These are phyloP conservation scores for Ustilago trichophora DNA, from an alignment of 1,284 basidiomycete species.

Conservation along the genomic window DNA sequence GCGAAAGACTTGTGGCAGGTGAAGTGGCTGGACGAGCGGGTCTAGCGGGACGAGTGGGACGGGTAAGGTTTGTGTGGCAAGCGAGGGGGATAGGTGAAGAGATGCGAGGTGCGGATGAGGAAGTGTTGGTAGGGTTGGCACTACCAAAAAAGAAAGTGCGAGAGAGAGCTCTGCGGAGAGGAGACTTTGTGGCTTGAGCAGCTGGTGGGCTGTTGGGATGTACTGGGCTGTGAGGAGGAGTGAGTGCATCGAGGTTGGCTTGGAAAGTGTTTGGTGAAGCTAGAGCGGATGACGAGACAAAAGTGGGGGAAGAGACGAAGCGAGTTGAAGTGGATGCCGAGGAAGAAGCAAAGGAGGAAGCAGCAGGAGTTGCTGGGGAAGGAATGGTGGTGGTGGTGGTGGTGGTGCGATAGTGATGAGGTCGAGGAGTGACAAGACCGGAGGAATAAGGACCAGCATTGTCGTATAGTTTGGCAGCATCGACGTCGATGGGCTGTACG, in stretches of 20 bases:
- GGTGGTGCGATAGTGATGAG: slow-evolving; percentile 17
- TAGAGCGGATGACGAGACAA: slow-evolving; percentile 25
- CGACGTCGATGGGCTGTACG: slow-evolving; percentile 42
- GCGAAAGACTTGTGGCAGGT: slow-evolving; percentile 6
- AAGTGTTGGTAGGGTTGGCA: neutral
- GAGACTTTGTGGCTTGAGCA: slow-evolving; percentile 23
- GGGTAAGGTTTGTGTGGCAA: neutral
- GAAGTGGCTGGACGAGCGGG: slow-evolving; percentile 12
- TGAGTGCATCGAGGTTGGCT: slow-evolving; percentile 14
- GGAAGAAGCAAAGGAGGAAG: slow-evolving; percentile 5
- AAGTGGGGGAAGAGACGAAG: slow-evolving; percentile 28
- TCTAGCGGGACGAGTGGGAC: slow-evolving; percentile 7
- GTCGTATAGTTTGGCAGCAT: slow-evolving; percentile 26
- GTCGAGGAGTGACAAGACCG: slow-evolving; percentile 20
- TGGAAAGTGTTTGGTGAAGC: neutral
- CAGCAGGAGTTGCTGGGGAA: slow-evolving; percentile 18
- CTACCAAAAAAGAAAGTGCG: slow-evolving; percentile 21
- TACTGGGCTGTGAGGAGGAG: slow-evolving; percentile 29
- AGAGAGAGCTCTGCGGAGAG: slow-evolving; percentile 28
- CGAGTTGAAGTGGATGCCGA: slow-evolving; percentile 8
- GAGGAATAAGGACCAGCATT: slow-evolving; percentile 15
- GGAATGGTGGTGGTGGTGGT: no score
- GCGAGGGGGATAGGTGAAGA: slow-evolving; percentile 4
- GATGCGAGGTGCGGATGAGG: slow-evolving; percentile 4
- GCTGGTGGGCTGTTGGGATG: neutral